Percentiles rank a stretch among this genome's conserved stretches.
phyloP scores from a whole-genome alignment of 2,329 filamentous ascomycete species.

The Anisogramma anomala region DNA sequence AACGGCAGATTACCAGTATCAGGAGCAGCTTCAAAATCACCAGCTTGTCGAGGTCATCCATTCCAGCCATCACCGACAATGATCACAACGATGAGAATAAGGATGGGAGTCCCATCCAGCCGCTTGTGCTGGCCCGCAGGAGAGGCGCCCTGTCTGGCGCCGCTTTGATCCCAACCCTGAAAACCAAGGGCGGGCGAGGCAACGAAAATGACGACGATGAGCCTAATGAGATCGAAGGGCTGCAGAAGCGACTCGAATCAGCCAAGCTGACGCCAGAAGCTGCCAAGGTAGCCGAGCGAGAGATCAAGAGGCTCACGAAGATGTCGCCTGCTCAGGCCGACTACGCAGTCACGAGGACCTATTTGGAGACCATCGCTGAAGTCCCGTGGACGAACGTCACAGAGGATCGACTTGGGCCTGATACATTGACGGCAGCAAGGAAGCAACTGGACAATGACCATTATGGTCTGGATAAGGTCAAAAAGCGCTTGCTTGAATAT shows the following conservation, averaged over 20 bases:
- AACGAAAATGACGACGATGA: conserved; percentile 62
- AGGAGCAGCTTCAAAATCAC: conserved; percentile 83
- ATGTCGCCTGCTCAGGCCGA: conserved; percentile 96
- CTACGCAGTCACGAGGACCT: conserved; percentile 86
- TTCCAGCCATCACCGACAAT: conserved; percentile 48
- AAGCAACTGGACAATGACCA: conserved; percentile 93
- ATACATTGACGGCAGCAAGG: conserved; percentile 66
- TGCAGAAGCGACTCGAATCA: conserved; percentile 75
- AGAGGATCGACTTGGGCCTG: conserved; percentile 71
- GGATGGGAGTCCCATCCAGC: conserved; percentile 23
- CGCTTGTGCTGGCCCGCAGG: conserved; percentile 15
- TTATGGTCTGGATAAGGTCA: conserved; percentile 92
- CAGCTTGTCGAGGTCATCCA: conserved; percentile 55
- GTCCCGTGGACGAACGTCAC: conserved; percentile 85
- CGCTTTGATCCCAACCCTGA: conserved; percentile 22
- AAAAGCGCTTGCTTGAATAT: conserved; percentile 91
- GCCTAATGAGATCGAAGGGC: conserved; percentile 77
- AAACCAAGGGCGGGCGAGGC: conserved; percentile 25
- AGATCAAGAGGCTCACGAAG: conserved; percentile 78
- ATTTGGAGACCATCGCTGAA: conserved; percentile 85
- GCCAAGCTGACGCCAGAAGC: conserved; percentile 76
- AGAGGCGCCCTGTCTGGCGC: conserved; percentile 18
- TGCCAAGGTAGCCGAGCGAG: conserved; percentile 78
- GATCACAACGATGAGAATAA: conserved; percentile 39
- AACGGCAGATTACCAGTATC: conserved; percentile 69